Evolutionary conservation across 1,139 yeast genomes (phyloP).

Genomic region (Debaryomyces nepalensis): DNA sequence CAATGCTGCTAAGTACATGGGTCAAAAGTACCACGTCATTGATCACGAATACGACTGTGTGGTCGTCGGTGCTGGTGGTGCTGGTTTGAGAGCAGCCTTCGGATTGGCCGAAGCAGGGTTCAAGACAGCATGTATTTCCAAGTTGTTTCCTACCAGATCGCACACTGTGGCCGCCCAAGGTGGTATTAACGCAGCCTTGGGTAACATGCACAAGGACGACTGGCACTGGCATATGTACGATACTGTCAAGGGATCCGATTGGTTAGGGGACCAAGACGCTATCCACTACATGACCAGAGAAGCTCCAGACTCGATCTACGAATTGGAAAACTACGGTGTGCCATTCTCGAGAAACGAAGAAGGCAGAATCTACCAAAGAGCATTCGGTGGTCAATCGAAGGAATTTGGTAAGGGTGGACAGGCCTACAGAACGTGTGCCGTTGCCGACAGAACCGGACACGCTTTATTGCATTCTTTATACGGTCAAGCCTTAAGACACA

Average conservation of each 20-base stretch:
- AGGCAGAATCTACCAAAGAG: conserved; percentile 97
- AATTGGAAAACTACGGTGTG: conserved; percentile 96
- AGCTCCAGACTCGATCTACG: conserved; percentile 95
- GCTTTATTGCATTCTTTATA: conserved; percentile 93
- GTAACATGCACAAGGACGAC: conserved; percentile 96
- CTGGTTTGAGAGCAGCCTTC: conserved; percentile 97
- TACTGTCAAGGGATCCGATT: conserved; percentile 98
- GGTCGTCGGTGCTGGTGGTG: conserved; percentile 99
- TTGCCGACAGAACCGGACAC: conserved; percentile 98
- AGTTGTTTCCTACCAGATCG: conserved; percentile 96
- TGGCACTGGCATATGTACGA: conserved; percentile 99
- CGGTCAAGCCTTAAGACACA: conserved; percentile 95
- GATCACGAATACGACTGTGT: conserved; percentile 98
- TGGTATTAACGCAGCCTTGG: conserved; percentile 97
- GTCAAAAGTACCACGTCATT: conserved; percentile 84
- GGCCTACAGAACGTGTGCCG: conserved; percentile 99
- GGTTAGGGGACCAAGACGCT: conserved; percentile 99
- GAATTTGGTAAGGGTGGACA: conserved; percentile 98
- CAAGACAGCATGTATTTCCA: conserved; percentile 96
- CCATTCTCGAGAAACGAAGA: conserved; percentile 97
- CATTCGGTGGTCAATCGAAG: conserved; percentile 97
- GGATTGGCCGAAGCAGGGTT: conserved; percentile 96
- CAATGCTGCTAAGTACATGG: conserved; percentile 56
- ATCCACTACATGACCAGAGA: conserved; percentile 99
- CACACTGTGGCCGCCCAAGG: conserved; percentile 99